phyloP scores from a whole-genome alignment of 2,329 filamentous ascomycete genomes.

The Fusarium abutilonis region DNA sequence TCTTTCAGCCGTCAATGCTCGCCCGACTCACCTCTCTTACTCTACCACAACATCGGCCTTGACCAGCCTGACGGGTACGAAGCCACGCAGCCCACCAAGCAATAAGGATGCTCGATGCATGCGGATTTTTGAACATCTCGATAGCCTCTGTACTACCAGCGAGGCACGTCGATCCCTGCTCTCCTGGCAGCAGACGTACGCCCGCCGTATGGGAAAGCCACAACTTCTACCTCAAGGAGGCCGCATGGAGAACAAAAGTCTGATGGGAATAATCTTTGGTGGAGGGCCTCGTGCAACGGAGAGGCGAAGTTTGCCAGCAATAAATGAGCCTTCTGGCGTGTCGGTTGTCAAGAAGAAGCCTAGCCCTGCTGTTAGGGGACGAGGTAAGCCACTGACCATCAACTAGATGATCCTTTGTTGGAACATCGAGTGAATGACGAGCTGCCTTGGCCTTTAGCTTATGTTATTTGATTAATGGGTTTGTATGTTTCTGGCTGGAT shows the following conservation, averaged over 20 bases:
- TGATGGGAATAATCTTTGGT: constrained; percentile 47
- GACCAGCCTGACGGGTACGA: constrained; percentile 36
- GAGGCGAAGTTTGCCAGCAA: constrained; percentile 36
- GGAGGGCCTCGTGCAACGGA: constrained; percentile 31
- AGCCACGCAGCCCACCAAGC: constrained; percentile 11
- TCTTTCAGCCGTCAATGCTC: constrained; percentile 28
- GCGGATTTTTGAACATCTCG: constrained; percentile 59
- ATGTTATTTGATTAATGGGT: constrained; percentile 1
- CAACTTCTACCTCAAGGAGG: constrained; percentile 54
- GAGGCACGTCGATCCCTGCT: constrained; percentile 60
- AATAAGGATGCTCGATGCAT: constrained; percentile 55
- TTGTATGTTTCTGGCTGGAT: constrained; percentile 5
- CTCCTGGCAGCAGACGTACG: constrained; percentile 61
- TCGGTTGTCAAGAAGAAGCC: constrained; percentile 22
- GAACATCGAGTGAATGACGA: background rate
- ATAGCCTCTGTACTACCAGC: constrained; percentile 57
- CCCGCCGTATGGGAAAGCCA: constrained; percentile 52
- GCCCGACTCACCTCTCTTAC: constrained; percentile 45
- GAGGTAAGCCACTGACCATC: constrained; percentile 32
- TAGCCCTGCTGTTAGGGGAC: background rate
- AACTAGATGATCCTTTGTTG: constrained; percentile 16
- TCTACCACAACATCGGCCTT: constrained; percentile 50
- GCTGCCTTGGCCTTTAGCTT: background rate
- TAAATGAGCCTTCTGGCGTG: constrained; percentile 14
- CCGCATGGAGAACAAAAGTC: constrained; percentile 45